Base-by-base conservation (phyloP, 139 green algal species). In the Zygnema circumcarinatum region DNA sequence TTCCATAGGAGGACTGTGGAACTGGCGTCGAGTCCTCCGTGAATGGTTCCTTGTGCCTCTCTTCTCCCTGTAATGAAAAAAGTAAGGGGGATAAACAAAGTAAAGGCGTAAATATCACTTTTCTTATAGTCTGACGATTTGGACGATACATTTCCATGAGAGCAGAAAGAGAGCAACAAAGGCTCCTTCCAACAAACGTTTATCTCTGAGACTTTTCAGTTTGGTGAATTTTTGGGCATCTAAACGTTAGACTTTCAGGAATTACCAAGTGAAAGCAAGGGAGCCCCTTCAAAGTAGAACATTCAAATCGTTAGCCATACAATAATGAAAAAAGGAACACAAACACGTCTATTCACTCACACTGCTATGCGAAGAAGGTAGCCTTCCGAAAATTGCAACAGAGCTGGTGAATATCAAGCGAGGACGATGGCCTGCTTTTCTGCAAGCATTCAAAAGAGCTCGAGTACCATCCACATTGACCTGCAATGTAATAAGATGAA, bases 371-470 rank as follows among this genome's bases (percentile, higher is more conserved):
- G 2, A 20, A 29, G 82, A 39, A 7, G 67, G 82, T 11, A 25
- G n/a, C n/a, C n/a, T 67, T 33, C 84, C 84, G 42, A 89, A 89
- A 47, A 89, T 74, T 7, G 84, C 84, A 21, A 89, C 74, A n/a
- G 84, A 89, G 38, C 29, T 54, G 76, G 84, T 36, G 25, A 89
- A 85, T n/a, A 89, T 38, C n/a, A 89, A 20, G 29, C n/a, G 22
- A 21, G 84, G 84, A 22, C 20, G 29, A 33, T 38, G 35, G 38
- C 21, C 81, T 16, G 33, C 25, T 2, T 40, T 42, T n/a, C 81
- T 39, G 25, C 67, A 84, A n/a, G 33, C 29, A 16, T 89, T 47
- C 29, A 89, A 25, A 21, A 89, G 32, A 2, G 39, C 38, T 7
- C 40, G n/a, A 33, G 67, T 81, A 35, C n/a, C 74, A n/a, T 76